Base-by-base conservation (phyloP, 495 filamentous ascomycete genomes). In the Aspergillus affinis region DNA sequence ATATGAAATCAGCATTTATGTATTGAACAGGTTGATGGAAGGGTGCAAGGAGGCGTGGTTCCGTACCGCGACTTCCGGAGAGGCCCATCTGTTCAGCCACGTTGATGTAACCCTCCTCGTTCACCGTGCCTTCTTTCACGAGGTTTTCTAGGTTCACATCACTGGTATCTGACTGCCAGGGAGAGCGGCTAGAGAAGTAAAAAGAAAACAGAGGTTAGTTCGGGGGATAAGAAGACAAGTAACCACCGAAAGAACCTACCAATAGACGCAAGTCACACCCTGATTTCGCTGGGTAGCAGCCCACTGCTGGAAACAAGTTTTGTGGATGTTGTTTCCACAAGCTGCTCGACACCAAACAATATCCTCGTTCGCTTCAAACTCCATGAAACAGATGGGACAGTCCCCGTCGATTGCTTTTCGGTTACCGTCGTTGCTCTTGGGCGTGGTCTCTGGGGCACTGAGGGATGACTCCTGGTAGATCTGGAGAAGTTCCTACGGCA, bases 281-380 rank as follows among this genome's bases (percentile, higher is more conserved):
- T 71, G 71, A 26, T 68, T 62, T 0, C 69, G 69, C 60, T 87
- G 84, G 4, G 82, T 85, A 4, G 72, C 68, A 9, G 82, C 83
- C 90, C 90, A 92, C 67, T 84, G 81, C 60, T 88, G 75, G 64
- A 93, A 91, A 60, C 90, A 93, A 3, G 74, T 70, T 61, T 80
- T 82, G 69, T 94, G 90, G 12, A 93, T 79, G 62, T 94, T 93
- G 69, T 92, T 90, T 1, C 89, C 90, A 64, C 90, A 94, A 0
- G 84, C 80, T 3, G 83, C 82, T 55, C 83, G 83, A 69, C 90
- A 94, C 78, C 86, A 93, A 2, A 91, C 82, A 17, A 87, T 80
- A 0, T 78, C 71, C 57, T 89, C 86, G 6, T 76, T 69, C 3
- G 75, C 64, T 48, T 86, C 79, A 62, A 92, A 85, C 48, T 89